Percentiles rank a stretch among this genome's conserved stretches.
These are phyloP conservation scores for Botrytis deweyae DNA, from an alignment of 2,329 filamentous ascomycete species.

Conservation along the genomic window DNA sequence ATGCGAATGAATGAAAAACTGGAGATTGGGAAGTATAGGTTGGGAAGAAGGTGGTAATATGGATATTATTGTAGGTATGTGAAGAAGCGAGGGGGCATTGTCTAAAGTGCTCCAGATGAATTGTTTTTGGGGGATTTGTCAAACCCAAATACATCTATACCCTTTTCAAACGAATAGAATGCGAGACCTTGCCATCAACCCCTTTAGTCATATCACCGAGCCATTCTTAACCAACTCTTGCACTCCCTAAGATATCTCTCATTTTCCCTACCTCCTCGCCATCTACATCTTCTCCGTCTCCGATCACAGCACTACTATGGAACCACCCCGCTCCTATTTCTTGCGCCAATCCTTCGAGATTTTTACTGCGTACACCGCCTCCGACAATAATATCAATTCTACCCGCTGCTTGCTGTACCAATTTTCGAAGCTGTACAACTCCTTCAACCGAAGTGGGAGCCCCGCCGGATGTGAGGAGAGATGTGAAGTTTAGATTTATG, in stretches of 20 bases:
- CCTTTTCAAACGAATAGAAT: background rate
- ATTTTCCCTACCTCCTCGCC: conserved; percentile 28
- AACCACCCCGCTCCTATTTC: conserved; percentile 32
- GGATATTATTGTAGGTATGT: background rate
- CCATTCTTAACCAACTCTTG: background rate
- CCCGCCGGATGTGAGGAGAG: conserved; percentile 51
- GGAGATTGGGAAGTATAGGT: background rate
- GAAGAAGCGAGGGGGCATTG: background rate
- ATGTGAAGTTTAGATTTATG: conserved; percentile 39
- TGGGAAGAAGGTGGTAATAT: background rate
- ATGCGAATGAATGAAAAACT: background rate
- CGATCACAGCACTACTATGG: conserved; percentile 47
- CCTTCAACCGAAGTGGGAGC: conserved; percentile 27
- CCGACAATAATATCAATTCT: conserved; percentile 49
- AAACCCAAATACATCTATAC: background rate
- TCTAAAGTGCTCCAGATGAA: background rate
- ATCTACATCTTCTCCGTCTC: conserved; percentile 38
- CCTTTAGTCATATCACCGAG: background rate
- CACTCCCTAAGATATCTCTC: background rate
- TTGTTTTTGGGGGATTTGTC: background rate
- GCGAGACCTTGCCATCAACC: background rate
- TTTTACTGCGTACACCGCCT: conserved; percentile 49
- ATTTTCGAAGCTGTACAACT: conserved; percentile 34
- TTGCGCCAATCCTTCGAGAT: conserved; percentile 42
- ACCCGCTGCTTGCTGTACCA: conserved; percentile 35